Conservation (phyloP, 176 grass and related monocot species). For the Phragmites australis region DNA sequence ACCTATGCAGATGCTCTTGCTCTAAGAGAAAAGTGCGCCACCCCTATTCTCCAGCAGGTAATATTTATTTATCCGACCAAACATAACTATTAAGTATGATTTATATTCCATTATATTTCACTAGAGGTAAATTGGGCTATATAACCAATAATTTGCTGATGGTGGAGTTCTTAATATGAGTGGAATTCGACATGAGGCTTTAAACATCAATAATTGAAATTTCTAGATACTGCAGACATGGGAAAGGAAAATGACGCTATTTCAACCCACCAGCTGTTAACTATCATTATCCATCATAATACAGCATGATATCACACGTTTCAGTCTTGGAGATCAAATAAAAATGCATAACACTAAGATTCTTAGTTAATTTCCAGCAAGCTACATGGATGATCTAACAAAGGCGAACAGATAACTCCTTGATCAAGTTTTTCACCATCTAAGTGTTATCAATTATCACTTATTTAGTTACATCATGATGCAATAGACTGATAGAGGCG, state of each 20-base stretch:
- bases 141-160: not conserved
- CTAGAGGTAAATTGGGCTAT: not conserved
- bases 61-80: slow-evolving; percentile 7
- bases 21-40: slow-evolving; percentile 92
- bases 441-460: not conserved
- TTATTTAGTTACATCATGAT: slow-evolving; percentile 16
- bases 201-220: not conserved
- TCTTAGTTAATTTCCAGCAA: slow-evolving; percentile 1
- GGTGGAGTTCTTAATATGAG: not conserved
- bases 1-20: slow-evolving; percentile 77
- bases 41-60: slow-evolving; percentile 90
- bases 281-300: slow-evolving; percentile 1
- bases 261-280: not conserved
- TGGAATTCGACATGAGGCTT: not conserved
- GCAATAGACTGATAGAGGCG: not conserved
- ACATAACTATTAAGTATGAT: not conserved
- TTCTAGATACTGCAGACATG: not conserved
- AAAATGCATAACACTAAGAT: not conserved
- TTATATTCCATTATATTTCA: not conserved
- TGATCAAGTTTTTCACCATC: not conserved
- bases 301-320: not conserved
- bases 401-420: not conserved
- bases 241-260: not conserved
- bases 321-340: not conserved
- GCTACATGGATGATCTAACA: not conserved